Evolutionary conservation across 345 rosid genomes (phyloP).

Genomic region (Populus tremula): DNA sequence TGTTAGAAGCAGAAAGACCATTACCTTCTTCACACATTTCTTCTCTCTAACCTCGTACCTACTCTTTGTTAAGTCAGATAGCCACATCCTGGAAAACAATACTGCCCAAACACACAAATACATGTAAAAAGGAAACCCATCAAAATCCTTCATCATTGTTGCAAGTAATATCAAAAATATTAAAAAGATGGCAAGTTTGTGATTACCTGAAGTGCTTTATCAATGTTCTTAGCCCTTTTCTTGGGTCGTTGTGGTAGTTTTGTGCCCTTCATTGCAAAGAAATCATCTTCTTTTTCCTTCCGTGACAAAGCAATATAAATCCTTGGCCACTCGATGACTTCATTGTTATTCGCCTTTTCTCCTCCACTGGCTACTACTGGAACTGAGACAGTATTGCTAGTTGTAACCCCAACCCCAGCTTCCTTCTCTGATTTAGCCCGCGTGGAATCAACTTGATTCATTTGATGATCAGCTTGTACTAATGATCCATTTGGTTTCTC

Average conservation of each 20-base stretch:
- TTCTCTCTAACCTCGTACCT: constrained; percentile 75
- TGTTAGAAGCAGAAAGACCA: not conserved
- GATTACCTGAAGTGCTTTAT: constrained; percentile 59
- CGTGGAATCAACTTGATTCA: constrained; percentile 17
- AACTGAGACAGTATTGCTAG: constrained; percentile 2
- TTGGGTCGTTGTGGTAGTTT: constrained; percentile 68
- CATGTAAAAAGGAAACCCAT: not conserved
- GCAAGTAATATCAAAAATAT: not conserved
- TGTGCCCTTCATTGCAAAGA: constrained; percentile 65
- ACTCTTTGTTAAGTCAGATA: constrained; percentile 59
- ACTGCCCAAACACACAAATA: constrained; percentile 36
- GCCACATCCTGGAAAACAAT: constrained; percentile 74
- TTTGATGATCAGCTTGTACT: constrained; percentile 24
- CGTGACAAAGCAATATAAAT: constrained; percentile 50
- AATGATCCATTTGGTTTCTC: constrained; percentile 45
- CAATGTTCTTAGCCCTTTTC: constrained; percentile 64
- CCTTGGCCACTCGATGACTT: constrained; percentile 55
- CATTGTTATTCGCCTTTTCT: constrained; percentile 27
- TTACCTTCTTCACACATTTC: constrained; percentile 72
- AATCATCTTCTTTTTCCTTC: constrained; percentile 73
- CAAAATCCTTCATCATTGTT: not conserved
- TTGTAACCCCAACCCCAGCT: constrained; percentile 4
- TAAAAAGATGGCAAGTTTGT: not conserved
- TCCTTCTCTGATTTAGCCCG: constrained; percentile 26
- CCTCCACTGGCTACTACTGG: constrained; percentile 1